Evolutionary conservation across 257 asterid species (phyloP).

Genomic region (Petunia secreta): DNA sequence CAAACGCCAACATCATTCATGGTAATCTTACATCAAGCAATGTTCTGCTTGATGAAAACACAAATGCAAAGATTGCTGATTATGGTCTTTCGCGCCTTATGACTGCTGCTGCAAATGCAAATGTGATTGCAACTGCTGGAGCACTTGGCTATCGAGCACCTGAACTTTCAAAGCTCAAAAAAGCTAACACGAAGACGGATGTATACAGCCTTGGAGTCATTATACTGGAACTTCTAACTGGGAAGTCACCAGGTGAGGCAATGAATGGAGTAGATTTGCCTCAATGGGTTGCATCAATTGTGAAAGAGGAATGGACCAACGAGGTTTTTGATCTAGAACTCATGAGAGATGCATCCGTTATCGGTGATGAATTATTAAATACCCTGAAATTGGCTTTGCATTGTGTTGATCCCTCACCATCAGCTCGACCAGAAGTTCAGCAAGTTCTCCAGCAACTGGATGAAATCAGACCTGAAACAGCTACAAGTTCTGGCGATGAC

Average conservation of each 20-base stretch:
- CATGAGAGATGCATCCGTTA: slow-evolving; percentile 82
- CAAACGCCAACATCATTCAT: slow-evolving; percentile 65
- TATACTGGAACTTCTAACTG: slow-evolving; percentile 81
- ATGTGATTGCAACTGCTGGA: slow-evolving; percentile 86
- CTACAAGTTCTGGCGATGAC: slow-evolving; percentile 64
- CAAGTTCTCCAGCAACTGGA: slow-evolving; percentile 80
- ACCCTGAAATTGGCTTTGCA: slow-evolving; percentile 85
- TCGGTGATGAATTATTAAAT: slow-evolving; percentile 88
- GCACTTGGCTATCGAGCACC: slow-evolving; percentile 97
- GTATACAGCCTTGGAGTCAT: slow-evolving; percentile 92
- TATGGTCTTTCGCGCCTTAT: slow-evolving; percentile 84
- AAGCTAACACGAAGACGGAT: slow-evolving; percentile 86
- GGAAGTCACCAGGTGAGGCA: slow-evolving; percentile 89
- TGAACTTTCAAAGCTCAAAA: slow-evolving; percentile 88
- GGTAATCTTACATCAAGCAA: slow-evolving; percentile 96
- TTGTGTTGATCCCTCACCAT: slow-evolving; percentile 84
- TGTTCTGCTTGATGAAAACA: slow-evolving; percentile 70
- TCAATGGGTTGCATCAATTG: slow-evolving; percentile 95
- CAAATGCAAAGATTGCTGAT: slow-evolving; percentile 72
- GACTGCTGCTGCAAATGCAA: slow-evolving; percentile 90
- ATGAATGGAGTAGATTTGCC: slow-evolving; percentile 81
- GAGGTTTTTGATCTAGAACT: slow-evolving; percentile 91
- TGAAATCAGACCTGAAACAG: slow-evolving; percentile 76
- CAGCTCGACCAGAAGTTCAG: slow-evolving; percentile 82
- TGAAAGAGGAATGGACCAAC: slow-evolving; percentile 97